Base-by-base conservation (phyloP, 2,329 filamentous ascomycete genomes). In the Colletotrichum sp. region DNA sequence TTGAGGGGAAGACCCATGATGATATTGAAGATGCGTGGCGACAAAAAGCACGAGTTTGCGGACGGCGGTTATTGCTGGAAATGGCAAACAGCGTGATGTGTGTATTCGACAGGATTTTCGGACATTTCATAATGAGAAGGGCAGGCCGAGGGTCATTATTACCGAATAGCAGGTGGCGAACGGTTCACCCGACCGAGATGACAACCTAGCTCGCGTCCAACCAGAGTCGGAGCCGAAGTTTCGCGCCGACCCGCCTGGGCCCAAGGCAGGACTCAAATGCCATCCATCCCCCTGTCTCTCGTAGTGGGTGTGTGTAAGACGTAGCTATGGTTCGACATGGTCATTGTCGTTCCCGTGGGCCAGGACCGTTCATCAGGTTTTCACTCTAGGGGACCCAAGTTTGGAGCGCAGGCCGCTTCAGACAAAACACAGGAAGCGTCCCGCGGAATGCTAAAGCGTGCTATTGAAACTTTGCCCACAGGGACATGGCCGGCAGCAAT, bases 1-100 rank as follows among this genome's bases (percentile, higher is more conserved):
- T 66, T 64, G 21, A 79, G 75, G 5, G 81, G 82, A 18, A 80
- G 81, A 49, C 81, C 82, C 83, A 84, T 84, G 63, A 8, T 81
- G 74, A 57, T 26, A 15, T 15, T 18, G 36, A 26, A 26, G 15
- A 24, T 21, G 49, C 39, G 39, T 49, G 10, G 39, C 39, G 39
- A 49, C 39, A n/a, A 63, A 36, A 15, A 71, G 32, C n/a, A n/a
- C 10, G n/a, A 52, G 44, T 21, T 52, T 7, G 10, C n/a, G 44
- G n/a, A 52, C 44, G 44, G 15, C 44, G n/a, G 8, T 44, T 24
- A 68, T 34, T 32, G 44, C 52, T 60, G 49, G 8, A 49, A 8
- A 13, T 26, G 21, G 12, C 13, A 26, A 9, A 26, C 24, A 6
- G 15, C 26, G 24, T 39, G 21, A 32, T 49, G 21, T 60, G 57